Percentiles rank a stretch among this genome's conserved stretches.
These are phyloP conservation scores for Rhytidhysteron rufulum DNA, from an alignment of 2,329 filamentous ascomycete genomes.

Conservation along the genomic window DNA sequence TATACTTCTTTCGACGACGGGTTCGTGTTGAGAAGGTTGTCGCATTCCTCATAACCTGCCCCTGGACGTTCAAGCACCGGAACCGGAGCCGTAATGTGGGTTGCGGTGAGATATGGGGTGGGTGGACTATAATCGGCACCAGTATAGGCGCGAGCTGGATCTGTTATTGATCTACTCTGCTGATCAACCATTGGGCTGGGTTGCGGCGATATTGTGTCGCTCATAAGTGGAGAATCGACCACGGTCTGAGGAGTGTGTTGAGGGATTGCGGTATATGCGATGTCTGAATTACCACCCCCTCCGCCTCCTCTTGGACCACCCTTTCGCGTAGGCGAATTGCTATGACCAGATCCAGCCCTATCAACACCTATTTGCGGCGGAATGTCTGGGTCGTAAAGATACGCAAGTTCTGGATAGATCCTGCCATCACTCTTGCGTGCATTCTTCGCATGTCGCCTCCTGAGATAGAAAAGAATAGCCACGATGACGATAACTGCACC, in stretches of 20 bases:
- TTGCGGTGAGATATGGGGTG: background rate
- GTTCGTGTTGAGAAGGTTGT: background rate
- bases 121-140: background rate
- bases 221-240: background rate
- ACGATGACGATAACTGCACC: constrained; percentile 30
- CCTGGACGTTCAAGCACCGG: background rate
- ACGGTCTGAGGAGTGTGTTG: background rate
- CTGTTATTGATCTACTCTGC: constrained; percentile 10
- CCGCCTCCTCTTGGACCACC: constrained; percentile 1
- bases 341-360: background rate
- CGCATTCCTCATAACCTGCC: background rate
- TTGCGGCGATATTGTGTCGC: constrained; percentile 2
- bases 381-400: constrained; percentile 29
- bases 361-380: constrained; percentile 1
- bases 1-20: background rate
- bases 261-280: background rate
- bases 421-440: constrained; percentile 20
- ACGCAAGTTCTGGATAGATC: constrained; percentile 29
- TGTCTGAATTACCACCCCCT: background rate
- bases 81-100: background rate
- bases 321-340: background rate
- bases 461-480: constrained; percentile 28
- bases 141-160: constrained; percentile 14
- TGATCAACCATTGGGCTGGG: constrained; percentile 12
- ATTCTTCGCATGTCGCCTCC: constrained; percentile 18